Conservation (phyloP, 306 rosid species). For the Purshia tridentata region DNA sequence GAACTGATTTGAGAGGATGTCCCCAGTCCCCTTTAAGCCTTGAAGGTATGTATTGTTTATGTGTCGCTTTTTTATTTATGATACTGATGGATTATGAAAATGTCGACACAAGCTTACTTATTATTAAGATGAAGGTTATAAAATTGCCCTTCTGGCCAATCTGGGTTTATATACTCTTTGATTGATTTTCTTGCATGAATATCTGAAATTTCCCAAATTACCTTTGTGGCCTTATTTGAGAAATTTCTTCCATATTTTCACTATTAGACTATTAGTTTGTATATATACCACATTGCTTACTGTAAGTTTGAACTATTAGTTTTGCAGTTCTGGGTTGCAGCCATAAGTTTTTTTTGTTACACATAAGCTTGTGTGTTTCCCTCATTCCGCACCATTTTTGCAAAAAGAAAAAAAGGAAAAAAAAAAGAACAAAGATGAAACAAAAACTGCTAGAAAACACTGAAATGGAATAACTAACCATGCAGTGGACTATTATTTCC, state of each 20-base stretch:
- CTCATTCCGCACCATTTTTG: neutral
- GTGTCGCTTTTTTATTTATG: neutral
- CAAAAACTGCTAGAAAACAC: neutral
- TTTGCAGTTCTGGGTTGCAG: neutral
- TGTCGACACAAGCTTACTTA: neutral
- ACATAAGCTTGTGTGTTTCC: neutral
- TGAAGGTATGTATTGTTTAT: constrained; percentile 59
- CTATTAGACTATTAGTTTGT: neutral
- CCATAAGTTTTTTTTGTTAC: neutral
- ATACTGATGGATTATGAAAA: neutral
- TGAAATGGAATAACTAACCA: neutral
- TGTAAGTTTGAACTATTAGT: neutral
- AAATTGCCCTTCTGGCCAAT: neutral
- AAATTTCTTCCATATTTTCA: neutral
- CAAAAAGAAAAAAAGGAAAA: neutral
- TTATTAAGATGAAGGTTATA: neutral
- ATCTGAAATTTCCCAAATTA: neutral
- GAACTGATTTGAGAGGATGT: constrained; percentile 90
- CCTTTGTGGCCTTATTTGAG: neutral
- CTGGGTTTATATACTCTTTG: neutral
- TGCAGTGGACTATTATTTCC: too few species aligned
- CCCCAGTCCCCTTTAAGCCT: constrained; percentile 70
- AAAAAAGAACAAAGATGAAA: neutral
- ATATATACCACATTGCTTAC: neutral
- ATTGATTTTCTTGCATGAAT: neutral